Evolutionary conservation across 2,329 filamentous ascomycete genomes (phyloP), one percentile per base, ranked within the genome.

Genomic region (Chaetomium olivaceum): DNA sequence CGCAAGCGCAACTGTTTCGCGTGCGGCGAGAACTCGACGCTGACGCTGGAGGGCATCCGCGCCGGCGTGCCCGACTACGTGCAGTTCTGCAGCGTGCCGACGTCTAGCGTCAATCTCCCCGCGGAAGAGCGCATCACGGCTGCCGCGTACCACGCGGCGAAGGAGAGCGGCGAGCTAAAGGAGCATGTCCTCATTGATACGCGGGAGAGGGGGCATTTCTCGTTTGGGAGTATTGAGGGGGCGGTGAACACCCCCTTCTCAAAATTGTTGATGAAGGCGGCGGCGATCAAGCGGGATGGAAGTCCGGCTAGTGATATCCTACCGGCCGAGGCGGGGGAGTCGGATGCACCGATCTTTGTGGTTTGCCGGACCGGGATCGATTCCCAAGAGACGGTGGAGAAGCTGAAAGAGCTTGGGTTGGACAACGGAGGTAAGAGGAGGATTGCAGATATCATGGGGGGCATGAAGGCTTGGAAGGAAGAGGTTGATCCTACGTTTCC

Each of bases 161-260:
- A 39, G 51, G 27, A 54, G 5, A 60, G 36, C 8, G 69, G 69
- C 5, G 58, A 68, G 43, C n/a, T 72, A 1, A 57, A 36, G 33
- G 70, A 73, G 2, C 87, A 89, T 61, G 74, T 91, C 0, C 78
- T 97, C 2, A 77, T 98, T 2, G 95, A 98, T 70, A 92, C 96
- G 1, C 84, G 95, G 2, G 92, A 96, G 71, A 87, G 87, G 72
- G 91, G 92, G 31, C 92, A 97, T 67, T 97, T 91, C 70, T 89
- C 90, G 19, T 88, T 98, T 54, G 93, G 90, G 69, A 88, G 83
- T 67, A 81, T 99, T 8, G 81, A 87, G 0, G 90, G 90, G 0
- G 92, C 91, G 29, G 78, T 96, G 59, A 97, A 92, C 71, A 76
- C 93, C 0, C 91, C 87, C 0, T 91, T 73, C 64, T 68, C 67